Conservation (phyloP, 495 filamentous ascomycete species). For the Amniculicola lignicola region DNA sequence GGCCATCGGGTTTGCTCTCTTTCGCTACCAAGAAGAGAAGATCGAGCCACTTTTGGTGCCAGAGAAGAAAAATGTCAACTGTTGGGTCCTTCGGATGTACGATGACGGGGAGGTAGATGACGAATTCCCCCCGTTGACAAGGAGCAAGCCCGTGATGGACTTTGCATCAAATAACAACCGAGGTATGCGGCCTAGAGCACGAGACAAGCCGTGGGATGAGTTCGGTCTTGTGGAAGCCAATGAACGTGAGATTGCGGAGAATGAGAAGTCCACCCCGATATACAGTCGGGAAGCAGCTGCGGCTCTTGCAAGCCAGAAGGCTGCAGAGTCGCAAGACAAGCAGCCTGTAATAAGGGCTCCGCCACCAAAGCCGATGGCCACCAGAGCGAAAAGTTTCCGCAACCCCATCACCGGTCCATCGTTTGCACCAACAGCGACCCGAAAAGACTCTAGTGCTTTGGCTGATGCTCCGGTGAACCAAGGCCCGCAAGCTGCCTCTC, state of each 20-base stretch:
- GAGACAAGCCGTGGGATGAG: slow-evolving; percentile 85
- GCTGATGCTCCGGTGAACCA: slow-evolving; percentile 43
- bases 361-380: slow-evolving; percentile 27
- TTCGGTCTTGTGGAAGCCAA: slow-evolving; percentile 87
- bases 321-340: slow-evolving; percentile 34
- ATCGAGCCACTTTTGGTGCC: slow-evolving; percentile 65
- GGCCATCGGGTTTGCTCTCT: slow-evolving; percentile 83
- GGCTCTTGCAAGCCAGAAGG: slow-evolving; percentile 28
- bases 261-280: slow-evolving; percentile 70
- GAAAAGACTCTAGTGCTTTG: slow-evolving; percentile 46
- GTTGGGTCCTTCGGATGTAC: slow-evolving; percentile 91
- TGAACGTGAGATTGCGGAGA: slow-evolving; percentile 70
- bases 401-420: slow-evolving; percentile 44
- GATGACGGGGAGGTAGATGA: slow-evolving; percentile 94
- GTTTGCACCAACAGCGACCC: slow-evolving; percentile 37
- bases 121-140: slow-evolving; percentile 83
- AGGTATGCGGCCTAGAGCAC: slow-evolving; percentile 63
- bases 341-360: too few species aligned
- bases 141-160: slow-evolving; percentile 73
- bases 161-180: slow-evolving; percentile 91
- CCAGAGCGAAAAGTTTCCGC: slow-evolving; percentile 39
- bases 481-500: slow-evolving; percentile 56
- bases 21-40: slow-evolving; percentile 80
- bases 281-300: slow-evolving; percentile 58
- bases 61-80: slow-evolving; percentile 77